phyloP scores from a whole-genome alignment of 345 rosid species.

The Barbarea vulgaris region DNA sequence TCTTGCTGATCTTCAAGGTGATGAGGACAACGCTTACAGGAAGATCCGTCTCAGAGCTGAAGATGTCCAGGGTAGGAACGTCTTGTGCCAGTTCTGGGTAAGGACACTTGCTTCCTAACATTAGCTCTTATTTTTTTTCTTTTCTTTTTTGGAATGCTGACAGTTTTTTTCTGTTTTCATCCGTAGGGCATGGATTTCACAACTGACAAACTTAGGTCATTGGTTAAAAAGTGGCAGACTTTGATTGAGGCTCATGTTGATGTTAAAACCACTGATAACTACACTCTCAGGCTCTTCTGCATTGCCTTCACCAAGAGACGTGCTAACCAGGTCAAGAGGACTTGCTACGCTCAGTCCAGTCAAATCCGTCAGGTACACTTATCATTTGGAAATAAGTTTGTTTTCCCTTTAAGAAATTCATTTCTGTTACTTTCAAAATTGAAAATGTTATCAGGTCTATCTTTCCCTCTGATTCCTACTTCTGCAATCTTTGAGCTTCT shows the following conservation, averaged over 20 bases:
- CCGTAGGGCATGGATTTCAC: constrained; percentile 78
- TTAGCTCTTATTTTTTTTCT: neutral
- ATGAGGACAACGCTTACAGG: constrained; percentile 85
- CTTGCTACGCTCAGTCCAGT: constrained; percentile 95
- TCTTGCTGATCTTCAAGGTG: constrained; percentile 82
- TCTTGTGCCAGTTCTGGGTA: constrained; percentile 96
- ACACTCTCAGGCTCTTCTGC: constrained; percentile 87
- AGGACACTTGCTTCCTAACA: neutral
- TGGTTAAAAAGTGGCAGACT: constrained; percentile 95
- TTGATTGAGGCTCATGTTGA: constrained; percentile 94
- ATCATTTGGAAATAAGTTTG: neutral
- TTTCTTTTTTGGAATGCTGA: neutral
- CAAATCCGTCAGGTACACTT: constrained; percentile 64
- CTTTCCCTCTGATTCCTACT: neutral
- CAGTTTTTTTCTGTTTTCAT: neutral
- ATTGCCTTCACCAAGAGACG: constrained; percentile 94
- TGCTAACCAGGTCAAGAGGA: constrained; percentile 90
- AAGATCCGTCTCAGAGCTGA: constrained; percentile 95
- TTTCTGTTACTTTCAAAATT: neutral
- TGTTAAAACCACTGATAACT: constrained; percentile 91
- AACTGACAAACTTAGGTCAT: constrained; percentile 89
- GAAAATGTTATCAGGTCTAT: neutral
- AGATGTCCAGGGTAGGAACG: constrained; percentile 92
- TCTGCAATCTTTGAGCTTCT: neutral
- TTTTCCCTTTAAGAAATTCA: neutral